These are phyloP conservation scores for Tardiomyces blankii DNA, from an alignment of 1,139 yeast genomes.

Conservation along the genomic window DNA sequence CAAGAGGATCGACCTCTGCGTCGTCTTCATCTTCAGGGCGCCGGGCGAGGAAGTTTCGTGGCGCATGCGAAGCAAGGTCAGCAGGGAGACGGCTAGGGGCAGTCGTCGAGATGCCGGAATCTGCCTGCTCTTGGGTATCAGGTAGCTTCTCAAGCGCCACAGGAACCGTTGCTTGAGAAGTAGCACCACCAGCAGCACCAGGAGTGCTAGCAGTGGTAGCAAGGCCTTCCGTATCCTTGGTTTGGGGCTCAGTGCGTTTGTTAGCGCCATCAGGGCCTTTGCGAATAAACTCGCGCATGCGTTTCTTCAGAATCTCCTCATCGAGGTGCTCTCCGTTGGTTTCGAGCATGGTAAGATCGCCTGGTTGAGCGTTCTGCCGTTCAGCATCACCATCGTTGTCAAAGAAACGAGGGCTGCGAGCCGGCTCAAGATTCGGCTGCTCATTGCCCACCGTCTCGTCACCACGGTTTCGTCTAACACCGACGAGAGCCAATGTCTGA, in stretches of 20 bases:
- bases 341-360: background rate
- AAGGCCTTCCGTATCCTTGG: too few species aligned
- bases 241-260: slow-evolving; percentile 8
- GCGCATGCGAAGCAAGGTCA: slow-evolving; percentile 6
- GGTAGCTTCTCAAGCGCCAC: too few species aligned
- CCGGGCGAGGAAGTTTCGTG: slow-evolving; percentile 13
- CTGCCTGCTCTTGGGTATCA: too few species aligned
- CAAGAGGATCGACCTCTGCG: background rate
- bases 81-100: too few species aligned
- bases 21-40: slow-evolving; percentile 7
- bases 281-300: background rate
- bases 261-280: background rate
- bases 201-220: too few species aligned
- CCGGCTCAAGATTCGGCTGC: background rate
- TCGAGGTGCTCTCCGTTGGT: background rate
- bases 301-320: background rate
- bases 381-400: too few species aligned
- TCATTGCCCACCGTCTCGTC: background rate
- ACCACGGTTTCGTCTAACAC: slow-evolving; percentile 8
- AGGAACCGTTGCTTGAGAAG: too few species aligned
- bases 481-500: slow-evolving; percentile 19
- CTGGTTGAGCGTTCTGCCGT: background rate
- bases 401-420: background rate
- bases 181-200: too few species aligned
- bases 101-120: too few species aligned